Conservation (phyloP, 805 yeast genomes). For the Yarrowia yakushimensis region DNA sequence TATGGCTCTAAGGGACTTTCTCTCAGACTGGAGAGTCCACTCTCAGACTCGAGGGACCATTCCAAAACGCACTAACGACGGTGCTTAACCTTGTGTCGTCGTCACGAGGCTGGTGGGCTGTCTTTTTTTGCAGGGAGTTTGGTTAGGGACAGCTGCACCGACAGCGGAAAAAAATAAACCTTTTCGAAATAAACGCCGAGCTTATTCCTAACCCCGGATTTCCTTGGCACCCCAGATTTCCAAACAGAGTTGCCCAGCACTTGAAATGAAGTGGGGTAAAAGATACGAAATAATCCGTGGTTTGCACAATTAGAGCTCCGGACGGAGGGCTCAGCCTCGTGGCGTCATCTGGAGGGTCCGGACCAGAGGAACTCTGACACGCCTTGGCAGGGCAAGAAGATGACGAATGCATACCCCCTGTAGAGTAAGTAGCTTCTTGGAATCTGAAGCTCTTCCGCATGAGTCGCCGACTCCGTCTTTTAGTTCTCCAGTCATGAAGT, state of each 20-base stretch:
- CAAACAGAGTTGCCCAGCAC: slow-evolving; percentile 14
- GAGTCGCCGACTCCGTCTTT: too few species aligned
- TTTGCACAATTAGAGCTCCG: neutral
- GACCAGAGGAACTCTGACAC: neutral
- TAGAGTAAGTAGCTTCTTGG: too few species aligned
- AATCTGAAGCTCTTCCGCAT: too few species aligned
- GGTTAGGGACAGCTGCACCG: neutral
- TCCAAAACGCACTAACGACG: too few species aligned
- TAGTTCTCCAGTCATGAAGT: too few species aligned
- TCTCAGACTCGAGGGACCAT: too few species aligned
- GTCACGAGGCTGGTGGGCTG: neutral
- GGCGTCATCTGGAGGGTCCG: neutral
- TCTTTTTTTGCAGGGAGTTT: neutral
- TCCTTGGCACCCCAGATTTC: slow-evolving; percentile 16
- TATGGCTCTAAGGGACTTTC: too few species aligned
- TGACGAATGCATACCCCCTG: too few species aligned
- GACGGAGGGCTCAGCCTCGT: neutral
- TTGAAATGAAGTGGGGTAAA: slow-evolving; percentile 12
- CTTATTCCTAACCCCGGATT: slow-evolving; percentile 1
- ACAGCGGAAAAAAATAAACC: too few species aligned
- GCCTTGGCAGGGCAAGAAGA: neutral
- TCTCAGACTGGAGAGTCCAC: too few species aligned
- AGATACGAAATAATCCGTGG: neutral
- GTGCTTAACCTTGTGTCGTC: neutral
- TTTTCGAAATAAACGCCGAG: neutral